Conservation (phyloP, 2,329 filamentous ascomycete genomes). For the Cyanodermella asteris region DNA sequence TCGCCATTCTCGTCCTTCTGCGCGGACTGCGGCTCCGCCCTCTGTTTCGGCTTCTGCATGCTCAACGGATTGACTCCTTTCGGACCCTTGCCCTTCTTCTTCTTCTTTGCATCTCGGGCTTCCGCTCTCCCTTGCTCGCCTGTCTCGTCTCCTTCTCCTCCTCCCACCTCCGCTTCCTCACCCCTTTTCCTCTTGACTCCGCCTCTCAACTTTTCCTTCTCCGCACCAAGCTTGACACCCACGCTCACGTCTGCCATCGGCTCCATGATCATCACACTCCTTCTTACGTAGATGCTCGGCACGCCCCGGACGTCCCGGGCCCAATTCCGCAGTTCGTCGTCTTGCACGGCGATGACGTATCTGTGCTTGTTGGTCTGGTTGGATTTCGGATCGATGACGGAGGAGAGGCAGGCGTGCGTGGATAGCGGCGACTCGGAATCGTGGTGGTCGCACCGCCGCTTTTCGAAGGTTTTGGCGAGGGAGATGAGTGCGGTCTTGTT, state of each 20-base stretch:
- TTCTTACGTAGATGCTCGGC: constrained; percentile 28
- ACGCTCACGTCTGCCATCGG: constrained; percentile 23
- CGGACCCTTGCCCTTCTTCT: constrained; percentile 15
- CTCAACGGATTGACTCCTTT: constrained; percentile 27
- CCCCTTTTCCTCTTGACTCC: constrained; percentile 14
- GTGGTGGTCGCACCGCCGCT: constrained; percentile 58
- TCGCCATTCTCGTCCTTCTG: too few relatives aligned
- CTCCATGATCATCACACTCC: constrained; percentile 28
- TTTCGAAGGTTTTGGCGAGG: constrained; percentile 52
- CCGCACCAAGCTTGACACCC: constrained; percentile 19
- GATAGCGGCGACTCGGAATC: constrained; percentile 49
- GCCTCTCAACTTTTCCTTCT: constrained; percentile 23
- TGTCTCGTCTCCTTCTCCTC: constrained; percentile 9
- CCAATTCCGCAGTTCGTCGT: constrained; percentile 16
- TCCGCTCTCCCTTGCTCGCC: constrained; percentile 5
- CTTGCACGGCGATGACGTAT: constrained; percentile 13
- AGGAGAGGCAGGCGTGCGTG: constrained; percentile 46
- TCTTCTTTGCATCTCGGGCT: constrained; percentile 11
- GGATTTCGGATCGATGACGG: constrained; percentile 59
- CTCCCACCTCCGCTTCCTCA: constrained; percentile 15
- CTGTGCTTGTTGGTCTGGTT: constrained; percentile 18
- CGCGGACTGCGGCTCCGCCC: too few relatives aligned
- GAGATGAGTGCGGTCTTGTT: constrained; percentile 41
- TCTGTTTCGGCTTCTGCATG: constrained; percentile 18
- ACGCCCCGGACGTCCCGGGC: constrained; percentile 24